Conservation (phyloP, 345 rosid species). For the Gossypium anomalum region DNA sequence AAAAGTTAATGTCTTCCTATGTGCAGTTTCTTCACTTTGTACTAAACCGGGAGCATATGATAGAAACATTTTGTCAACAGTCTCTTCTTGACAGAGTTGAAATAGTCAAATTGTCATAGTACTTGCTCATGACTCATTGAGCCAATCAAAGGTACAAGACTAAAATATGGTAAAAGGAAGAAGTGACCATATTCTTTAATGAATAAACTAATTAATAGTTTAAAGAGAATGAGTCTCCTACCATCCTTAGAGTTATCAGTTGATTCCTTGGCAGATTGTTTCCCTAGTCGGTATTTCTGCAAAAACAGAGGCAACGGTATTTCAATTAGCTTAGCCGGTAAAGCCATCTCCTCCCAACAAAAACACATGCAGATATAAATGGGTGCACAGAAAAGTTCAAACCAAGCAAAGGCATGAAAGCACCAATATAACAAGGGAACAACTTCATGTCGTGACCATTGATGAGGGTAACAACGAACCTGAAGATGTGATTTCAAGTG, state of each 20-base stretch:
- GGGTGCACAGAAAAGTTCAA: neutral
- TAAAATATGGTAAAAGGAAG: neutral
- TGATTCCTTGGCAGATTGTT: constrained; percentile 77
- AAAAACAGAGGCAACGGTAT: neutral
- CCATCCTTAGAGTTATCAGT: constrained; percentile 85
- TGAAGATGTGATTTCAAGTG: constrained; percentile 92
- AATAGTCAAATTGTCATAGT: neutral
- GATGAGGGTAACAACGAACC: constrained; percentile 38
- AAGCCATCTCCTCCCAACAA: neutral
- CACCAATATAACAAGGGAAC: neutral
- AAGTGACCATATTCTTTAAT: neutral
- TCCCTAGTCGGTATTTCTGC: constrained; percentile 90
- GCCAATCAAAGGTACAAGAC: neutral
- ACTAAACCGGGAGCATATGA: neutral
- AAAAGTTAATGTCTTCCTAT: neutral
- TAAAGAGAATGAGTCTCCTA: constrained; percentile 23
- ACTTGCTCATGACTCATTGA: neutral
- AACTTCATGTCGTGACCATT: neutral
- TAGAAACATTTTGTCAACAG: neutral
- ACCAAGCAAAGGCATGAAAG: neutral
- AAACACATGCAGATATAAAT: neutral
- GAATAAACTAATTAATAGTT: neutral
- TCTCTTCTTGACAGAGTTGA: neutral
- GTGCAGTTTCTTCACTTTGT: neutral
- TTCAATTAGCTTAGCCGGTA: neutral